Evolutionary conservation across 345 rosid genomes (phyloP).

Genomic region (Raphanus raphanistrum): DNA sequence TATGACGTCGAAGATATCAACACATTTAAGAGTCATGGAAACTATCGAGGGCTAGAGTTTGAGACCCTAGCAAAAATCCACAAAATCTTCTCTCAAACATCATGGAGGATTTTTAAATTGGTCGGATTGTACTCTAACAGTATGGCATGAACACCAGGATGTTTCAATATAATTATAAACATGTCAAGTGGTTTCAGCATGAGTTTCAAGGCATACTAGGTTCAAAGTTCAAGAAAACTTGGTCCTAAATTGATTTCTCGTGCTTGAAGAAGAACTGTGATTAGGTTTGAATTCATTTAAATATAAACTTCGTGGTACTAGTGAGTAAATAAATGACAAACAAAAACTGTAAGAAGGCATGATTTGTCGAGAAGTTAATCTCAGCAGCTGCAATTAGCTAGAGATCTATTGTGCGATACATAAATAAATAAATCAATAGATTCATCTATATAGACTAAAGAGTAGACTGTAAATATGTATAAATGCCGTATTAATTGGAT

Average conservation of each 20-base stretch:
- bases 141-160: neutral
- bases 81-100: neutral
- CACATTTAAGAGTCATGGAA: neutral
- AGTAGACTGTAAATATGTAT: neutral
- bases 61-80: neutral
- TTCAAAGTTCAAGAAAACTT: conserved; percentile 22
- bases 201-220: conserved; percentile 32
- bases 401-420: neutral
- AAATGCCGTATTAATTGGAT: neutral
- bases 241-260: conserved; percentile 6
- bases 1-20: neutral
- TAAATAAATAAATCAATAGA: neutral
- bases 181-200: conserved; percentile 21
- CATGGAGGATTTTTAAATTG: neutral
- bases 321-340: neutral
- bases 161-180: neutral
- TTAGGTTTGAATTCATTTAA: neutral
- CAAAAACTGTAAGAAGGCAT: conserved; percentile 3
- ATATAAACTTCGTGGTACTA: neutral
- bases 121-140: neutral
- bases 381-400: neutral
- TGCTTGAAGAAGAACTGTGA: conserved; percentile 2
- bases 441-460: neutral
- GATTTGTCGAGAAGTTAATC: neutral
- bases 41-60: neutral